Percentiles rank a stretch among this genome's conserved stretches.
Evolutionary conservation across 2,329 filamentous ascomycete species (phyloP).

Genomic region (Juglanconis oblonga): DNA sequence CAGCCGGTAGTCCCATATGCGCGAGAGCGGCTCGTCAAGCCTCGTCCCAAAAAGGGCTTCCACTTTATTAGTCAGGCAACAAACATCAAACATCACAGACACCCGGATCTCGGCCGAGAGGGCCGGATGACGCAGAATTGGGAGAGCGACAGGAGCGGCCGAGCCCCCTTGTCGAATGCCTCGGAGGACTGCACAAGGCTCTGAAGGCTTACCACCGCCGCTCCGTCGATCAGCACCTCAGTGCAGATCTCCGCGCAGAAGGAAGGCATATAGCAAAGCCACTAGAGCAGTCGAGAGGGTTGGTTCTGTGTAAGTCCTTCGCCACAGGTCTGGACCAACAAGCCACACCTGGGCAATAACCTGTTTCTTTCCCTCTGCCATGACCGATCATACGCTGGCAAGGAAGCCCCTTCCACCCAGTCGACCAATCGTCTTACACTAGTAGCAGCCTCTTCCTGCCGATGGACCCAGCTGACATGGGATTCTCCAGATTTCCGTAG

Average conservation of each 20-base stretch:
- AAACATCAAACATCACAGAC: background rate
- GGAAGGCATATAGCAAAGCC: background rate
- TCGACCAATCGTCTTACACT: conserved; percentile 18
- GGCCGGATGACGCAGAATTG: conserved; percentile 13
- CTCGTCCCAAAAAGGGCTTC: background rate
- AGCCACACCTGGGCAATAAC: conserved; percentile 22
- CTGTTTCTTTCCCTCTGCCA: conserved; percentile 18
- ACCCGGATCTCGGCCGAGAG: background rate
- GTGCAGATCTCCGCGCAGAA: background rate
- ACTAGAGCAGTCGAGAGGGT: background rate
- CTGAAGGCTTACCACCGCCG: background rate
- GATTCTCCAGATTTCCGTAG: background rate
- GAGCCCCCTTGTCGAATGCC: background rate
- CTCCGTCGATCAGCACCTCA: conserved; percentile 10
- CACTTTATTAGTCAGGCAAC: background rate
- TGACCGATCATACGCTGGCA: conserved; percentile 14
- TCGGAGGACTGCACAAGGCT: background rate
- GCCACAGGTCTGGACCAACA: conserved; percentile 17
- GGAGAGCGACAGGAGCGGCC: background rate
- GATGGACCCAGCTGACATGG: background rate
- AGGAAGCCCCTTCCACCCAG: background rate
- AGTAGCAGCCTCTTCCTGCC: background rate
- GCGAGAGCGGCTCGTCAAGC: too few species aligned
- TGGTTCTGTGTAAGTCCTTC: conserved; percentile 17
- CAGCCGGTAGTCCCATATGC: background rate